Base-by-base conservation (phyloP, 345 rosid species). In the Salix koriyanagi region DNA sequence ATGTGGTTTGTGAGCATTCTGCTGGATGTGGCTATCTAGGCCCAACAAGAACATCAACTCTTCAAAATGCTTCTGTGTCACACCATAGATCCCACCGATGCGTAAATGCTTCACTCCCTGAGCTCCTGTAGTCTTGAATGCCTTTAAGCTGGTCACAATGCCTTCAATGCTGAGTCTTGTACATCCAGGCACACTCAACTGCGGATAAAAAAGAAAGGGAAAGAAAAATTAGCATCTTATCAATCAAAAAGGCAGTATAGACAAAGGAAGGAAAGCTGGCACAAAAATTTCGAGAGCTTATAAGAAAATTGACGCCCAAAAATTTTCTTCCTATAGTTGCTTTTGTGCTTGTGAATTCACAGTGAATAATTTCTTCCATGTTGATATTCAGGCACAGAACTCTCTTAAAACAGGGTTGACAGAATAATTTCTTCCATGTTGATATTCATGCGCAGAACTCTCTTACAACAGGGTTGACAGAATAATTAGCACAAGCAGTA, bases 111-210 rank as follows among this genome's bases (percentile, higher is more conserved):
- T 94, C 82, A 96, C 80, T 42, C 87, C 91, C 14, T 72, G 79
- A 70, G 83, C 26, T 58, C 91, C 90, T 60, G 34, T 75, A 42
- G 85, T 74, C 80, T 89, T 94, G 21, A 87, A 83, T 52, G 85
- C 86, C 83, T 83, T 90, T 77, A 96, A 88, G 83, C 79, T 86
- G 68, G 84, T 83, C 75, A 96, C 72, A 34, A 96, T 81, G 65
- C 97, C 92, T 75, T 89, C 86, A 6, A 91, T 85, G 67, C 87
- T 90, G 76, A 96, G 87, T 79, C 90, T 89, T 77, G 94, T 86
- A 79, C 98, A 96, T 77, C 94, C 99, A 79, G 98, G 90, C 65
- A 96, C 92, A 80, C 92, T 86, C 74, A 96, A 83, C 99, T 96
- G 89, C 66, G 80, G 32, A n/a, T 58, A 58, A 77, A 28, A 74